Evolutionary conservation across 495 filamentous ascomycete species (phyloP), one percentile per base, ranked within the genome.

Genomic region (Letharia lupina): DNA sequence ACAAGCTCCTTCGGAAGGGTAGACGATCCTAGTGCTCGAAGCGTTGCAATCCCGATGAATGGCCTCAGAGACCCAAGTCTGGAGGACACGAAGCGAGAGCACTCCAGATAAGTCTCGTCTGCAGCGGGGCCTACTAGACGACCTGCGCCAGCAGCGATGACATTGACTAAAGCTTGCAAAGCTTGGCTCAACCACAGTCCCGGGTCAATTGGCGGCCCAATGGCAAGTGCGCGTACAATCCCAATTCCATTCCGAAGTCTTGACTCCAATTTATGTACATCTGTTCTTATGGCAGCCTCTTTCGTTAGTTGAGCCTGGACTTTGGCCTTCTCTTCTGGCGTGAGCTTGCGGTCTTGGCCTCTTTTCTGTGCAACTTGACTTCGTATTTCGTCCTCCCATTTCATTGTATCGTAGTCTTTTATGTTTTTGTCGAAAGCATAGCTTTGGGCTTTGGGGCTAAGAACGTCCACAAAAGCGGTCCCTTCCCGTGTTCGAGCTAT

Each of bases 321-420:
- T 73, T 93, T 97, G 44, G 86, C 81, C 67, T 87, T 88, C 70
- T 98, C 93, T 45, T 96, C 93, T 0, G 88, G 76, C 0, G 89
- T 93, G 42, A 98, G 85, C 76, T 97, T 98, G 79, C 89, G 92
- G 61, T 90, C 84, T 69, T 91, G 86, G 4, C 95, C 95, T 77
- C 91, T 94, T 80, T 97, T 98, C 69, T 90, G 80, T 33, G 91
- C 93, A 50, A 98, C 77, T 71, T 98, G 91, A 44, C 84, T 83
- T 59, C 92, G 78, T n/a, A 98, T 82, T 65, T 98, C 94, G 71
- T 90, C 87, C 75, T 98, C 94, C 94, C 94, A 98, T 77, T 96
- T 97, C 60, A 96, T 72, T 1, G 90, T 96, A 70, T 98, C 89
- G 67, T 96, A 96, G 73, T 98, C 94, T 74, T 90, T 96, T 31